Evolutionary conservation across 1,139 yeast species (phyloP), one percentile per base, ranked within the genome.

Genomic region (Diutina pseudorugosa): DNA sequence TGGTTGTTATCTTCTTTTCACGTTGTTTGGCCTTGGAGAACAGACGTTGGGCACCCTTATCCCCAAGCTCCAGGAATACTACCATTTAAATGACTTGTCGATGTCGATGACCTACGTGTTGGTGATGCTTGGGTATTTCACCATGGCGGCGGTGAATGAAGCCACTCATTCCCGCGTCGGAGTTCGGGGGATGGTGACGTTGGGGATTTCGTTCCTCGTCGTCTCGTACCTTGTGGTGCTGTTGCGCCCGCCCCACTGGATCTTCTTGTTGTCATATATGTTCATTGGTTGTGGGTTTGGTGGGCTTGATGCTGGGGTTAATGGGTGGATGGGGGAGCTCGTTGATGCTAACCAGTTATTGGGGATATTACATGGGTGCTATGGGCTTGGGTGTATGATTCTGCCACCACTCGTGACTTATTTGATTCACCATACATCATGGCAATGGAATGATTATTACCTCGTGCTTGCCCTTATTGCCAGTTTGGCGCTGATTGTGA

Each of bases 301-400:
- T 1, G 61, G 78, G 3, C 57, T 82, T 48, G 91, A 83, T 65
- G 79, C 88, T 20, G 68, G 80, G 2, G 67, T 80, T 54, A 82
- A 81, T 59, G 73, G 80, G 8, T 77, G 82, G 71, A 70, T 82
- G 61, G 85, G 88, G 0, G 69, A 69, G 40, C 66, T 84, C 52
- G 70, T 64, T 6, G 79, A 79, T 56, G 75, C 82, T 44, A 83
- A 83, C 62, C 85, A 82, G 60, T 62, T 82, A 25, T 67, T 84
- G 66, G 91, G 91, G 1, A 63, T 80, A 0, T 62, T 83, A 57
- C 93, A 84, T 66, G 85, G 88, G 0, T 73, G 76, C 56, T 84
- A 82, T 61, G 91, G 91, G 0, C 63, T 82, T 6, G 89, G 90
- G 0, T 80, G 87, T 51, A 77, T 83, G 71, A 67, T 81, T 0